Evolutionary conservation across 2,329 filamentous ascomycete genomes (phyloP).

Genomic region (Pseudofabraea citricarpa): DNA sequence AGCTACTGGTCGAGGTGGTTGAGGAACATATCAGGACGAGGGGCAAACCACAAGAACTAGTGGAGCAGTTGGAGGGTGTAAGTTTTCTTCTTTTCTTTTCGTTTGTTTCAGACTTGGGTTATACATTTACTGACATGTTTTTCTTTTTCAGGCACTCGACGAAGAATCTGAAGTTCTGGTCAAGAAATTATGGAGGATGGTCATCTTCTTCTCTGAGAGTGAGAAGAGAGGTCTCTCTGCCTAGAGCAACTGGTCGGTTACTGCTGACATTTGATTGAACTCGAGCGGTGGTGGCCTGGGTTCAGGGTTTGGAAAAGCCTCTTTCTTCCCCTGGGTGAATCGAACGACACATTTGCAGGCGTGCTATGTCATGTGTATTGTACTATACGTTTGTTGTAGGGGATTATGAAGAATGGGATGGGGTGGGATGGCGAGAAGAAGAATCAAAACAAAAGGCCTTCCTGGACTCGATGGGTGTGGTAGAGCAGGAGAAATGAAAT

Average conservation of each 20-base stretch:
- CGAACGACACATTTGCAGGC: too few relatives aligned
- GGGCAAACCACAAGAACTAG: conserved; percentile 71
- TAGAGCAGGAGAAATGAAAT: too few relatives aligned
- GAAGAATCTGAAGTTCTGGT: conserved; percentile 93
- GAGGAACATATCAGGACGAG: conserved; percentile 78
- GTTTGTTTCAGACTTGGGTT: conserved; percentile 13
- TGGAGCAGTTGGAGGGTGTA: conserved; percentile 80
- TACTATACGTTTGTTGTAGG: too few relatives aligned
- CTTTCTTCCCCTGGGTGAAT: too few relatives aligned
- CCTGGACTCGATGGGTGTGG: too few relatives aligned
- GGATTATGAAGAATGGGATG: too few relatives aligned
- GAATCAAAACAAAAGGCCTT: too few relatives aligned
- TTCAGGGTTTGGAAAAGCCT: too few relatives aligned
- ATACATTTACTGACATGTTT: conserved; percentile 33
- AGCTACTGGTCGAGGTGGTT: conserved; percentile 89
- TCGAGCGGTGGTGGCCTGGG: too few relatives aligned
- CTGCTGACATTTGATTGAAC: neutral
- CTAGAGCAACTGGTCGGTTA: conserved; percentile 37
- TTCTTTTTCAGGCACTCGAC: conserved; percentile 88
- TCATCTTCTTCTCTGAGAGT: conserved; percentile 94
- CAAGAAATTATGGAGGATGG: conserved; percentile 97
- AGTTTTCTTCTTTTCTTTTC: conserved; percentile 31
- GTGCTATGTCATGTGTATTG: too few relatives aligned
- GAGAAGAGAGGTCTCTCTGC: conserved; percentile 83
- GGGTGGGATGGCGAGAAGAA: too few relatives aligned